phyloP scores from a whole-genome alignment of 2,329 filamentous ascomycete genomes.

The Curvularia eragrostidis region DNA sequence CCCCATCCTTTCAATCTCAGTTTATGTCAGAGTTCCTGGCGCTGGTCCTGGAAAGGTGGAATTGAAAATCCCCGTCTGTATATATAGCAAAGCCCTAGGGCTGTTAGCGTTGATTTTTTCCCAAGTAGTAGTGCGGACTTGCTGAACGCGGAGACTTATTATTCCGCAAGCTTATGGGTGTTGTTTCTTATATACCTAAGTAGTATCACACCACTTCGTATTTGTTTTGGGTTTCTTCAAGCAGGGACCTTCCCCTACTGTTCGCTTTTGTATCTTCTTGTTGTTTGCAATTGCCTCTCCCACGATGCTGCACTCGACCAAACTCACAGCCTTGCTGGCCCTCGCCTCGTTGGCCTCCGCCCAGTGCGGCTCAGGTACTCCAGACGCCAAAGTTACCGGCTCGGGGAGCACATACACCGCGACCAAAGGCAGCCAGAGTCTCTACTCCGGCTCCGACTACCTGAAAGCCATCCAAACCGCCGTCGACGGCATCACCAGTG shows the following conservation, averaged over 20 bases:
- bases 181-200: not conserved
- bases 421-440: slow-evolving; percentile 51
- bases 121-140: not conserved
- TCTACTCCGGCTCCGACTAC: slow-evolving; percentile 64
- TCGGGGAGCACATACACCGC: slow-evolving; percentile 57
- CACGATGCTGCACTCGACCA: slow-evolving; percentile 48
- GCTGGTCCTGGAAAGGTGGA: too few relatives aligned
- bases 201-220: not conserved
- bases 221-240: not conserved
- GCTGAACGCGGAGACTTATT: not conserved
- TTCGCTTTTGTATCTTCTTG: not conserved
- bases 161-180: not conserved
- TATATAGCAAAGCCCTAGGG: not conserved
- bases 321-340: slow-evolving; percentile 53
- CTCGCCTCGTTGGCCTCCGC: slow-evolving; percentile 49
- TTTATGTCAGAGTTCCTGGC: too few relatives aligned
- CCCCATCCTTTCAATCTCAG: not conserved
- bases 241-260: not conserved
- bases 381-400: slow-evolving; percentile 58
- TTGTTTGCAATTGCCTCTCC: not conserved
- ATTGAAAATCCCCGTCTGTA: not conserved
- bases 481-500: slow-evolving; percentile 59
- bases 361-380: slow-evolving; percentile 59
- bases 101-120: not conserved
- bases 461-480: slow-evolving; percentile 62